A percentile compares a stretch with the other conserved stretches of the same genome.
Evolutionary conservation across 2,329 filamentous ascomycete species (phyloP).

Genomic region (Penicillium sp.): DNA sequence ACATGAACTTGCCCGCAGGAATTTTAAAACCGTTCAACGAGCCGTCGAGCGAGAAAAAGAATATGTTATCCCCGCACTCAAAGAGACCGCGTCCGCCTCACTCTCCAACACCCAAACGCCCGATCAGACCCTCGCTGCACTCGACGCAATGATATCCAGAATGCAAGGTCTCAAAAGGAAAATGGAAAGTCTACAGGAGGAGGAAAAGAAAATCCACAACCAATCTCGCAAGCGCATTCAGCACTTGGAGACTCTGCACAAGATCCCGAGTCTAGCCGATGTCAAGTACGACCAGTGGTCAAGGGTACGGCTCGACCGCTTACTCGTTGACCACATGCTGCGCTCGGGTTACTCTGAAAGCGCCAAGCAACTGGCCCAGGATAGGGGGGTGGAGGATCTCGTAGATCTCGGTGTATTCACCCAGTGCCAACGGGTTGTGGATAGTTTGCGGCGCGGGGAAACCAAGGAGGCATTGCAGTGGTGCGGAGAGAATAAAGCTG

Average conservation of each 20-base stretch:
- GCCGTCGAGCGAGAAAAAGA: conserved; percentile 51
- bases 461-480: conserved; percentile 79
- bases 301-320: conserved; percentile 72
- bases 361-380: conserved; percentile 70
- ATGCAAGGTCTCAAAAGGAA: conserved; percentile 89
- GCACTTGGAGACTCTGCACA: conserved; percentile 78
- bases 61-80: conserved; percentile 50
- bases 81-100: conserved; percentile 60
- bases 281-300: conserved; percentile 94
- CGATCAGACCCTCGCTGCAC: conserved; percentile 71
- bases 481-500: conserved; percentile 92
- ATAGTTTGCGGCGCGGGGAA: conserved; percentile 67
- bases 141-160: conserved; percentile 81
- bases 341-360: conserved; percentile 78
- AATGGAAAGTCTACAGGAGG: conserved; percentile 71
- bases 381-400: conserved; percentile 74
- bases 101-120: conserved; percentile 62
- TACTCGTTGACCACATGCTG: conserved; percentile 90
- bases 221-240: conserved; percentile 74
- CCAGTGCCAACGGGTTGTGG: conserved; percentile 74
- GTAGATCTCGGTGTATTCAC: conserved; percentile 89
- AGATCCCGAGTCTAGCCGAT: conserved; percentile 78
- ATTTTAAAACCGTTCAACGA: conserved; percentile 73
- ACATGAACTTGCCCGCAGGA: conserved; percentile 87
- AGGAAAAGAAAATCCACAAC: conserved; percentile 73